Evolutionary conservation across 2,329 filamentous ascomycete genomes (phyloP).

Genomic region (Geosmithia morbida): DNA sequence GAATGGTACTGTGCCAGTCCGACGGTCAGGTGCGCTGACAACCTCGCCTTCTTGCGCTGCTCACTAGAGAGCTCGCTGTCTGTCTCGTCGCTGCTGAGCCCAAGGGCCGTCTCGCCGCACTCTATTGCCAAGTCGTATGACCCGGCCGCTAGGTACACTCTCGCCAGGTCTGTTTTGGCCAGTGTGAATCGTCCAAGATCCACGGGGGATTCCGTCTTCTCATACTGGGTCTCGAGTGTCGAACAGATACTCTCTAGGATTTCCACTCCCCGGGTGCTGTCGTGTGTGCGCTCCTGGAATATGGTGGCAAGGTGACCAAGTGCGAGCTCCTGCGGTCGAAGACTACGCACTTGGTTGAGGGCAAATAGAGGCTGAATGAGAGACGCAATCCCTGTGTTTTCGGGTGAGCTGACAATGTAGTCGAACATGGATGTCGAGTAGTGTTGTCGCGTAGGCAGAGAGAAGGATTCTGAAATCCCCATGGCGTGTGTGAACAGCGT

Average conservation of each 20-base stretch:
- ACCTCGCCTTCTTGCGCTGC: slow-evolving; percentile 52
- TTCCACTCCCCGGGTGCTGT: slow-evolving; percentile 47
- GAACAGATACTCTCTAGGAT: slow-evolving; percentile 54
- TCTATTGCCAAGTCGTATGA: slow-evolving; percentile 57
- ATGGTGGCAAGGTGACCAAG: slow-evolving; percentile 68
- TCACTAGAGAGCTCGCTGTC: slow-evolving; percentile 51
- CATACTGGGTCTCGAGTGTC: slow-evolving; percentile 66
- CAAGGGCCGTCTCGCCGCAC: slow-evolving; percentile 66
- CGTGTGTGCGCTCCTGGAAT: slow-evolving; percentile 66
- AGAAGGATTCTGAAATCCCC: slow-evolving; percentile 73
- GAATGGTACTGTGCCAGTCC: slow-evolving; percentile 71
- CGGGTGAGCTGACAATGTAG: slow-evolving; percentile 46
- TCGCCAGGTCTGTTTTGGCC: slow-evolving; percentile 73
- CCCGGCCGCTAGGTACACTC: slow-evolving; percentile 60
- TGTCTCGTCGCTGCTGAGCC: slow-evolving; percentile 60
- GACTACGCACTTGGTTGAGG: slow-evolving; percentile 62
- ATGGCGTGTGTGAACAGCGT: slow-evolving; percentile 87
- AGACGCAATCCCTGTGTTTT: slow-evolving; percentile 36
- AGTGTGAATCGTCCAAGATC: slow-evolving; percentile 66
- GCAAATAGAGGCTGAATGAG: slow-evolving; percentile 83
- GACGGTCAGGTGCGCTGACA: slow-evolving; percentile 76
- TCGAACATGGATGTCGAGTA: slow-evolving; percentile 78
- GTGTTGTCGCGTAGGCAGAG: slow-evolving; percentile 58
- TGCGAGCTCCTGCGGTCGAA: slow-evolving; percentile 55
- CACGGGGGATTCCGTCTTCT: slow-evolving; percentile 62